phyloP scores from a whole-genome alignment of 345 rosid genomes.

The Angophora floribunda region DNA sequence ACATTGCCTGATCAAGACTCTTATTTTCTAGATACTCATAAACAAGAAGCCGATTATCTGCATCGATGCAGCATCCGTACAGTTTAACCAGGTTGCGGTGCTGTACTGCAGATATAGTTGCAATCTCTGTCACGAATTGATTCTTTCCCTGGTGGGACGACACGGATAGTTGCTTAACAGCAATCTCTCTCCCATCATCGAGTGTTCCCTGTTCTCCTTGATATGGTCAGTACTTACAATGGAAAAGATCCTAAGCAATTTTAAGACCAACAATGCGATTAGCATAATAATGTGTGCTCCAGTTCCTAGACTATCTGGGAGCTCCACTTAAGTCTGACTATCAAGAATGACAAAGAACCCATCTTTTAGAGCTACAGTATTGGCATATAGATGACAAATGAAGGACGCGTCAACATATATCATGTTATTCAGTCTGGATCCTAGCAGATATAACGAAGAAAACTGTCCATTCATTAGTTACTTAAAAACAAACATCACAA shows the following conservation, averaged over 20 bases:
- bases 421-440: not conserved
- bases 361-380: not conserved
- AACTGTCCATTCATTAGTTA: not conserved
- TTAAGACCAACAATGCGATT: not conserved
- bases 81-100: slow-evolving; percentile 66
- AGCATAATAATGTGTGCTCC: not conserved
- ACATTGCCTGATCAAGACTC: slow-evolving; percentile 66
- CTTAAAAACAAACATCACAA: not conserved
- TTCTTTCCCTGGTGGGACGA: slow-evolving; percentile 57
- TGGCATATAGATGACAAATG: not conserved
- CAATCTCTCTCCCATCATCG: slow-evolving; percentile 48
- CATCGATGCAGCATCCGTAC: slow-evolving; percentile 59
- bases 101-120: slow-evolving; percentile 48
- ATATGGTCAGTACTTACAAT: rapidly evolving
- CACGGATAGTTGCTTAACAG: slow-evolving; percentile 57
- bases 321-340: not conserved
- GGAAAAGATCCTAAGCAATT: not conserved
- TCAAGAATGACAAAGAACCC: not conserved
- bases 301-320: not conserved
- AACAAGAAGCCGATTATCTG: slow-evolving; percentile 40
- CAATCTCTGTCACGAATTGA: slow-evolving; percentile 68
- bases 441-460: rapidly evolving
- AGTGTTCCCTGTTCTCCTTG: slow-evolving; percentile 11
- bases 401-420: not conserved
- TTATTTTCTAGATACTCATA: slow-evolving; percentile 61